A percentile compares a stretch with the other conserved stretches of the same genome.
Conservation (phyloP, 2,329 filamentous ascomycete species). For the Beauveria australis region DNA sequence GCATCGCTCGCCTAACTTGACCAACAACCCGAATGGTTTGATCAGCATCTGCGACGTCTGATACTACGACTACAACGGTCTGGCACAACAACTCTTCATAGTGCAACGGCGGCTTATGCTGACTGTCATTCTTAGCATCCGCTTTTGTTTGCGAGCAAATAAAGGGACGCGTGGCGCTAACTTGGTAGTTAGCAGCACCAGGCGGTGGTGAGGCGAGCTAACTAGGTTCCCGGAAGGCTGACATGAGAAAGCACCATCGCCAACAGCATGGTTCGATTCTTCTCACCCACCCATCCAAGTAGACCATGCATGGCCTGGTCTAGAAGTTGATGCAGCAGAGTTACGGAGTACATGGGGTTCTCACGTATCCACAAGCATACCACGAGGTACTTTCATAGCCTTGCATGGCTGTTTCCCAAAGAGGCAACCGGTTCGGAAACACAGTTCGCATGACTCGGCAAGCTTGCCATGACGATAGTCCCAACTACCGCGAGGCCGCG, state of each 20-base stretch:
- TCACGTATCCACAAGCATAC: background rate
- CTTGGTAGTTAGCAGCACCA: background rate
- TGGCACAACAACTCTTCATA: background rate
- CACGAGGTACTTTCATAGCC: slow-evolving; percentile 3
- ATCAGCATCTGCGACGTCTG: background rate
- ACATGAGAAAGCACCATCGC: background rate
- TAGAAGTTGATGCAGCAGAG: background rate
- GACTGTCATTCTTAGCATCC: background rate
- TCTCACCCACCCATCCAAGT: background rate
- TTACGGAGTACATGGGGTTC: background rate
- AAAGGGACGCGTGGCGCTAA: background rate
- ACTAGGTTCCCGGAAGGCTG: background rate
- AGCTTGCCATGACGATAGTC: background rate
- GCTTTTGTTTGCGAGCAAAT: background rate
- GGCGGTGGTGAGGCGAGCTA: background rate
- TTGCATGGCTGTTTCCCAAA: background rate
- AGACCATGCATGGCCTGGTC: background rate
- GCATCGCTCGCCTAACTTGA: background rate
- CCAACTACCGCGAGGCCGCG: background rate
- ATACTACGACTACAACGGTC: background rate
- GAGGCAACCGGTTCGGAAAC: background rate
- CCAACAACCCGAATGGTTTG: background rate
- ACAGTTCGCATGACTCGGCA: background rate
- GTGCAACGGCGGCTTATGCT: background rate
- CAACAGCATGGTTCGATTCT: background rate